phyloP scores from a whole-genome alignment of 345 rosid species.

The Acer campestre region DNA sequence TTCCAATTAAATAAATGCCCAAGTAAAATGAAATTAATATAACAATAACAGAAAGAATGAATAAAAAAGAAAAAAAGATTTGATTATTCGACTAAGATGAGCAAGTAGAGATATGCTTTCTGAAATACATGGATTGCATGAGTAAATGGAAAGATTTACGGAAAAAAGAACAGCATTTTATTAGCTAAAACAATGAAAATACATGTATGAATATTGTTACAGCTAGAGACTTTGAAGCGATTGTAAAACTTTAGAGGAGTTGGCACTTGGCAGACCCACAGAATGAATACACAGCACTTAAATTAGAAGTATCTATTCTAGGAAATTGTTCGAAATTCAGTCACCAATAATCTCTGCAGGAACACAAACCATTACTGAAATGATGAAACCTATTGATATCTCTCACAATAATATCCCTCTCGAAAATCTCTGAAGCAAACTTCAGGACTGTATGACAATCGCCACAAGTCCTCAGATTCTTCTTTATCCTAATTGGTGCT shows the following conservation, averaged over 20 bases:
- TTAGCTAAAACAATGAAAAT: neutral
- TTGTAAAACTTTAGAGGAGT: neutral
- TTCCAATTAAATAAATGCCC: neutral
- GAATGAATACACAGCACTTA: neutral
- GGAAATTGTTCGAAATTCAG: neutral
- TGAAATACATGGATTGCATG: no score
- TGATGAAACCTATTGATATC: slow-evolving; percentile 45
- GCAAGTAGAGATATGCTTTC: no score
- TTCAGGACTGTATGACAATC: slow-evolving; percentile 48
- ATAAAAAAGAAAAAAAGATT: no score
- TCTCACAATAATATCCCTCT: slow-evolving; percentile 36
- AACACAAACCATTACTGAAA: slow-evolving; percentile 34
- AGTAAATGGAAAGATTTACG: no score
- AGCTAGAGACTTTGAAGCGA: neutral
- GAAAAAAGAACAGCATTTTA: neutral
- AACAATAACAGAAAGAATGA: no score
- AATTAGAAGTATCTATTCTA: neutral
- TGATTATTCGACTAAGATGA: no score
- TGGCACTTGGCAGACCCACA: neutral
- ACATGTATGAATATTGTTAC: neutral
- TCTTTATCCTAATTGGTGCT: slow-evolving; percentile 43
- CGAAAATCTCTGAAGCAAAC: slow-evolving; percentile 41
- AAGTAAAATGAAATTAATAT: no score
- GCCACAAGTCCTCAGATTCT: slow-evolving; percentile 43
- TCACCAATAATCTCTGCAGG: slow-evolving; percentile 50